Evolutionary conservation across 73 alveolate species (phyloP).

Genomic region (Tetrahymena thermophila): DNA sequence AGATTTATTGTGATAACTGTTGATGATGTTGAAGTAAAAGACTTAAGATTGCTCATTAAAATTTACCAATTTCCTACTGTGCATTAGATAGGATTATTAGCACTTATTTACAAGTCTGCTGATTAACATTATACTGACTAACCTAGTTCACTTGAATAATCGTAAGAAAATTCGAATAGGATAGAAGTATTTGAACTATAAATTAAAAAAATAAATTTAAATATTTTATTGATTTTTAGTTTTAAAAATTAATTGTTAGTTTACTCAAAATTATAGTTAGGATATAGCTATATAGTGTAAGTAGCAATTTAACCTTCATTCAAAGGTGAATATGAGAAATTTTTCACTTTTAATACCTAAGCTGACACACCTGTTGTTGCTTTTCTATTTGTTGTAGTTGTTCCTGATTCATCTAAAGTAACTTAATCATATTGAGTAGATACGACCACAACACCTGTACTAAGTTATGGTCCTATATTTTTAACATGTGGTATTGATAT

Average conservation of each 20-base stretch:
- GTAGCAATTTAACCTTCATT: slow-evolving; percentile 36
- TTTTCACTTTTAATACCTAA: not conserved
- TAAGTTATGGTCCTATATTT: slow-evolving; percentile 17
- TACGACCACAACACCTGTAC: slow-evolving; percentile 27
- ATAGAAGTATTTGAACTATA: not conserved
- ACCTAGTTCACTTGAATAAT: slow-evolving; percentile 29
- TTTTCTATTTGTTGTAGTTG: slow-evolving; percentile 28
- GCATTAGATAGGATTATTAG: slow-evolving; percentile 32
- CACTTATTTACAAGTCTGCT: slow-evolving; percentile 5
- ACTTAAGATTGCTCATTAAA: slow-evolving; percentile 3
- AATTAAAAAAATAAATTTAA: not conserved
- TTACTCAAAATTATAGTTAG: not conserved
- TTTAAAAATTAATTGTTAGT: not conserved
- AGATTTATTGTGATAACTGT: not conserved
- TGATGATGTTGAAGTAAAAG: not conserved
- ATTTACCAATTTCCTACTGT: slow-evolving; percentile 10
- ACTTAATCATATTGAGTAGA: slow-evolving; percentile 21
- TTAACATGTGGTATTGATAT: slow-evolving; percentile 18
- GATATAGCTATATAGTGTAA: not conserved
- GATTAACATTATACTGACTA: slow-evolving; percentile 13
- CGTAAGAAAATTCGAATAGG: slow-evolving; percentile 15
- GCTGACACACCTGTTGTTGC: slow-evolving; percentile 33
- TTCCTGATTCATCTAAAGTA: slow-evolving; percentile 36
- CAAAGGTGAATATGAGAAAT: slow-evolving; percentile 1
- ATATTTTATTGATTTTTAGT: not conserved